Evolutionary conservation across 805 yeast species (phyloP), one percentile per base, ranked within the genome.

Genomic region (Yarrowia deformans): DNA sequence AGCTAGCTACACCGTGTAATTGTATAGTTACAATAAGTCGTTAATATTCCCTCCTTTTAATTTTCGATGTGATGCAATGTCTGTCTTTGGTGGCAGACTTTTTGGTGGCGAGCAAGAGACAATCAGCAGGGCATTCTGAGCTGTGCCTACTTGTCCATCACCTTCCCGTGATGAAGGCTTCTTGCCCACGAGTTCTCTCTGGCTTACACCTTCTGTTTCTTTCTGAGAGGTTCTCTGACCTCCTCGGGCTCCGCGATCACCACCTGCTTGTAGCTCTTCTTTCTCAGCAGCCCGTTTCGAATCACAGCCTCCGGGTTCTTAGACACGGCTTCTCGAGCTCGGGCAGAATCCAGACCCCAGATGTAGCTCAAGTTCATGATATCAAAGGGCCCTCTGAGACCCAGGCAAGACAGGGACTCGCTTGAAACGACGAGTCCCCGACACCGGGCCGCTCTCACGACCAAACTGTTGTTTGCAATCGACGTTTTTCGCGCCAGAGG

Each of bases 381-480:
- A 74, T 95, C 97, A 55, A 84, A 81, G 46, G 87, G 85, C 39
- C 87, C 85, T 71, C 98, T 81, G n/a, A 87, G 79, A 52, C 86
- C 87, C 40, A 86, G 76, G 2, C 79, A 73, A 37, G 79, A 76
- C 2, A 74, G 70, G 0, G 95, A 91, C 2, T 97, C 98, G 74
- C 94, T 87, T 13, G 94, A 86, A 6, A 92, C 81, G 1, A 95
- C 83, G 18, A 95, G 75, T 0, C 98, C 98, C 52, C 92, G 84
- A 18, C 87, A 84, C 72, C 99, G 82, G 0, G 97, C 85, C 13
- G 97, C 91, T 71, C 99, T 80, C 12, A 92, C 83, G 16, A 95
- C 83, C 73, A 90, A 88, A 69, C 90, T 83, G 1, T 88, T 85
- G 76, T 92, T 93, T 42, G 88, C 83, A 48, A 93, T 87, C 71